Base-by-base conservation (phyloP, 2,329 filamentous ascomycete genomes). In the Piedraia hortae region DNA sequence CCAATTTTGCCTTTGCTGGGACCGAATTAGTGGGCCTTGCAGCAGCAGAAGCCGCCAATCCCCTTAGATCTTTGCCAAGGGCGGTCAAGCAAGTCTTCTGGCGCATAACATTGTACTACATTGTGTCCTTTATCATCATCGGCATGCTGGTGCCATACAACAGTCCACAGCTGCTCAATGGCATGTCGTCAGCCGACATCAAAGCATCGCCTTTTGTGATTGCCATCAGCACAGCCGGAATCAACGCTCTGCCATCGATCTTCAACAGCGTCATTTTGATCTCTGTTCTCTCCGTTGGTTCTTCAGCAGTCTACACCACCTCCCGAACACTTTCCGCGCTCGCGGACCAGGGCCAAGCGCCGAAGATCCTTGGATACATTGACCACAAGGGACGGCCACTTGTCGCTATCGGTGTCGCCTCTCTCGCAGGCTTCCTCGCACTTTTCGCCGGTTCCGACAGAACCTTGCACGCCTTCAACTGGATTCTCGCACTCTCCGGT, bases 301-400 rank as follows among this genome's bases (percentile, higher is more conserved):
- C 62, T 32, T 62, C 58, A 1, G 52, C 51, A 31, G 54, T 36
- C 21, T 42, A 39, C 23, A 38, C 37, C 21, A 82, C 74, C 12
- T 88, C 75, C 3, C 68, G 82, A 33, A 91, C 80, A 2, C 62
- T 93, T 6, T 75, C 78, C 11, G 78, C 80, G 3, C 60, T 93
- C 2, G 78, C 80, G 20, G 78, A 37, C 18, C 53, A 88, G 43
- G 39, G 45, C 19, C 50, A 54, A 33, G 62, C 55, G 0, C 63
- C 62, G 6, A 50, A 44, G 28, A 48, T 62, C 29, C 47, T 69
- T n/a, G 50, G 54, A 14, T 63, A 66, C 35, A 56, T 70, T 30
- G 64, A 70, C 39, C 56, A 63, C 62, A 27, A 90, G 82, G 46
- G 67, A 85, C 35, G 80, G 82, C 49, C 80, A 71, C 5, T 55